Base-by-base conservation (phyloP, 2,329 filamentous ascomycete genomes). In the Monilinia laxa region DNA sequence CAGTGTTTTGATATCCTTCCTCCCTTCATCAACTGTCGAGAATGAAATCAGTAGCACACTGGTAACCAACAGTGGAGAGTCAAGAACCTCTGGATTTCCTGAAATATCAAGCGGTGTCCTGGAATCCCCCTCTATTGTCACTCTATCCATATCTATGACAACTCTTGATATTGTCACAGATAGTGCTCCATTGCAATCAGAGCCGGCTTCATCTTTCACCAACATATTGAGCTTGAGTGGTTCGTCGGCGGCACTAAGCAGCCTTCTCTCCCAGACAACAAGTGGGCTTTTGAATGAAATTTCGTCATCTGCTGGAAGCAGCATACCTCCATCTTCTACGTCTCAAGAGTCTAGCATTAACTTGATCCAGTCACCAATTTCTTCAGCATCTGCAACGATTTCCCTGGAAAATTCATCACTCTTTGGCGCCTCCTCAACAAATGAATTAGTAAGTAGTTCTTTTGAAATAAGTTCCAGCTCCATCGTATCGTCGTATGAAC, bases 161-260 rank as follows among this genome's bases (percentile, higher is more conserved):
- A 47, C 40, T 20, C 11, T 49, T 31, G 25, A 20, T 1, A 49
- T 35, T 5, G n/a, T 35, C 42, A 59, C 57, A n/a, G 42, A 59
- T 35, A 47, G 10, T 35, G 18, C 42, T 23, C 42, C 57, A 16
- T 59, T 59, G 31, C 40, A 59, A 23, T 47, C 57, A n/a, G 57
- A 49, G 25, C 18, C 25, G 42, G 12, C 42, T 49, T 49, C 57
- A 49, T 59, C 18, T 16, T 59, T 59, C 42, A 59, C 57, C 16
- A 10, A 9, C 12, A 1, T 49, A 49, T 23, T 59, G 57, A 49
- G 25, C 6, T 25, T n/a, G 42, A 45, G 38, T 45, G 56, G 9
- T 6, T 49, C 57, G 28, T 59, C 57, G n/a, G 42, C 40, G 4
- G 40, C 6, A 35, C 4, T 49, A n/a, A 59, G 25, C 20, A 59